A percentile compares a stretch with the other conserved stretches of the same genome.
Evolutionary conservation across 2,329 filamentous ascomycete genomes (phyloP).

Genomic region (Verruconis gallopava): DNA sequence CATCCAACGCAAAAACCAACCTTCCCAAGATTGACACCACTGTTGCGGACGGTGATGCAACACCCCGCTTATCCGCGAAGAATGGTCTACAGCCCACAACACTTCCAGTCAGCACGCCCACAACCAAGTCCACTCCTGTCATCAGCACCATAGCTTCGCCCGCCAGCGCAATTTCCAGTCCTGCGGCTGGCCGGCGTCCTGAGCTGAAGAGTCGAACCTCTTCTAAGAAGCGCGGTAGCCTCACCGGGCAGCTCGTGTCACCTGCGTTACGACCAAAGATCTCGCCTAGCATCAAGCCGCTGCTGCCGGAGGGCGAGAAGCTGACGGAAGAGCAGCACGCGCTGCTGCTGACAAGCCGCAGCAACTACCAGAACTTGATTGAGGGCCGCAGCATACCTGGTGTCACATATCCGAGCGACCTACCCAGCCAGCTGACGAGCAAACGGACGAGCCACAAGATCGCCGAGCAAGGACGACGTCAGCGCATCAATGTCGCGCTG

Average conservation of each 20-base stretch:
- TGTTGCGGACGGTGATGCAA: constrained; percentile 35
- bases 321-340: constrained; percentile 44
- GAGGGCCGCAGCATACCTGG: constrained; percentile 86
- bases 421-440: constrained; percentile 87
- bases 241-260: constrained; percentile 61
- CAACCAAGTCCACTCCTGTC: constrained; percentile 24
- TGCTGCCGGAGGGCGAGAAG: constrained; percentile 60
- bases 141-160: constrained; percentile 32
- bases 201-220: constrained; percentile 35
- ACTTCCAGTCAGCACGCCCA: constrained; percentile 25
- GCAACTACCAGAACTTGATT: constrained; percentile 94
- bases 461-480: constrained; percentile 87
- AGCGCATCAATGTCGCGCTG: constrained; percentile 87
- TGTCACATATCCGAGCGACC: constrained; percentile 75
- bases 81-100: constrained; percentile 54
- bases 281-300: constrained; percentile 85
- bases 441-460: constrained; percentile 98
- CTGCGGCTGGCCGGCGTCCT: constrained; percentile 10
- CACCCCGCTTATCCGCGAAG: constrained; percentile 49
- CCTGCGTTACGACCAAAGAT: constrained; percentile 81
- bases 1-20: constrained; percentile 36
- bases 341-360: constrained; percentile 81
- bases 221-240: constrained; percentile 57
- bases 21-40: constrained; percentile 39
- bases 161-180: background rate